phyloP scores from a whole-genome alignment of 192 early-diverging fungal species.

The Geranomyces michiganensis region DNA sequence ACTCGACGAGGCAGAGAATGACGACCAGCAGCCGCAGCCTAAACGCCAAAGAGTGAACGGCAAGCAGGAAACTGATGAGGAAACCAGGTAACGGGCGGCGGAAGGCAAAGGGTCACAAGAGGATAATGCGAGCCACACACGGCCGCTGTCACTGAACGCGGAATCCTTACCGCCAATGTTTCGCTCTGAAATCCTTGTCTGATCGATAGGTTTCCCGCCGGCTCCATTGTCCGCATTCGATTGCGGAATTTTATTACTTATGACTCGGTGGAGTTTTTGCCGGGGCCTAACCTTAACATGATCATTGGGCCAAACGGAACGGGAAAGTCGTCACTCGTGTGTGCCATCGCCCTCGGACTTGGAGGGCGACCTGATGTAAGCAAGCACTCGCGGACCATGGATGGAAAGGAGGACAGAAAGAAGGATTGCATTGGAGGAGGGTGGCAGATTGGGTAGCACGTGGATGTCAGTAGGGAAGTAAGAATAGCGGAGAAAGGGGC shows the following conservation, averaged over 20 bases:
- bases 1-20: constrained; percentile 10
- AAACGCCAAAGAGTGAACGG: constrained; percentile 17
- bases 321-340: constrained; percentile 94
- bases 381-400: no score
- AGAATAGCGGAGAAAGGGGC: no score
- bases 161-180: no score
- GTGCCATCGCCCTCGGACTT: constrained; percentile 92
- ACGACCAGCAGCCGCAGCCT: background rate
- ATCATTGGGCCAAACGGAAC: constrained; percentile 94
- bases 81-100: background rate
- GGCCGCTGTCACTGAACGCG: background rate
- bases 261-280: constrained; percentile 76
- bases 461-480: no score
- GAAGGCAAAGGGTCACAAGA: background rate
- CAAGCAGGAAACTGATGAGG: background rate
- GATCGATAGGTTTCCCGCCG: constrained; percentile 38
- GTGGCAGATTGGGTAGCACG: no score
- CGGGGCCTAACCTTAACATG: constrained; percentile 97
- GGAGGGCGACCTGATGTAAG: constrained; percentile 69
- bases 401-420: no score
- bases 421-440: no score
- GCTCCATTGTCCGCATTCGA: constrained; percentile 73
- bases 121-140: background rate
- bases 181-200: background rate
- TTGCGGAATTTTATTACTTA: constrained; percentile 97